These are phyloP conservation scores for Podaxis sp. DNA, from an alignment of 768 basidiomycete genomes.

Conservation along the genomic window DNA sequence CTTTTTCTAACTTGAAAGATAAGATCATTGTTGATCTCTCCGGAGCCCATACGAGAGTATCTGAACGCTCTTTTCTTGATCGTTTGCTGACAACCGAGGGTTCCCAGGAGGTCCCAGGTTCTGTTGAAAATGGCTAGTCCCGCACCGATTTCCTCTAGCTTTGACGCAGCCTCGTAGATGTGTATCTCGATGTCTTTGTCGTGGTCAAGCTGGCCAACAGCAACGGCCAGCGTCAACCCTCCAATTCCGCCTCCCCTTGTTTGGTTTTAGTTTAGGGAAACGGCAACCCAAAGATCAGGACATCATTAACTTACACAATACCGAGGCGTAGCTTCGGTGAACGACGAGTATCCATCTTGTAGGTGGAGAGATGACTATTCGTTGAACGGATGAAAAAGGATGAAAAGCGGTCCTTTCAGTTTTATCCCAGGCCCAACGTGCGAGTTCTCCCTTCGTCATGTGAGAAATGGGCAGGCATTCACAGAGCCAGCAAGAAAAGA, in stretches of 20 bases:
- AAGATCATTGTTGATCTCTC: not conserved
- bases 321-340: not conserved
- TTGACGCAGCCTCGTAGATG: conserved; percentile 38
- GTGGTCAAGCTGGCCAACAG: conserved; percentile 26
- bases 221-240: conserved; percentile 27
- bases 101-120: conserved; percentile 30
- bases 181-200: conserved; percentile 29
- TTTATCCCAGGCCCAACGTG: no score
- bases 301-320: not conserved
- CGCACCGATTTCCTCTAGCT: conserved; percentile 38
- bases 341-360: not conserved
- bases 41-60: not conserved
- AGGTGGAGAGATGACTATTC: not conserved
- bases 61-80: conserved; percentile 8
- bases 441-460: no score
- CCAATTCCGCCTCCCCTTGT: conserved; percentile 32
- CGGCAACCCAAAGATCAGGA: not conserved
- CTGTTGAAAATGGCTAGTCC: conserved; percentile 33
- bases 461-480: no score
- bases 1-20: conserved; percentile 33
- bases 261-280: not conserved
- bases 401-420: no score
- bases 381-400: no score
- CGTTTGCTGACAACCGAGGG: conserved; percentile 21
- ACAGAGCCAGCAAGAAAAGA: no score